phyloP scores from a whole-genome alignment of 495 filamentous ascomycete genomes.

The Amniculicola lignicola region DNA sequence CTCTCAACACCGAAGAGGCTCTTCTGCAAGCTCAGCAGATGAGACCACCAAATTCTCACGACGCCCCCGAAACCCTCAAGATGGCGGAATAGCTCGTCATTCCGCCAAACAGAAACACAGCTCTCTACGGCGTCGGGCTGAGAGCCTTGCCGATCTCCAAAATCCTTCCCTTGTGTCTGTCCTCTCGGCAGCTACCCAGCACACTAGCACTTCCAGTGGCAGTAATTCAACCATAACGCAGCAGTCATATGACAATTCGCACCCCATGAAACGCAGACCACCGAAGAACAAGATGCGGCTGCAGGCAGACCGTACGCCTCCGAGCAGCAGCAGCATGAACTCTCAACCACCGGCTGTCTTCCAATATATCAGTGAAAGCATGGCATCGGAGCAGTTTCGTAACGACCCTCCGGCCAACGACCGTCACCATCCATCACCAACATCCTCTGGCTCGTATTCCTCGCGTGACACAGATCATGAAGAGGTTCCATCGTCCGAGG shows the following conservation, averaged over 20 bases:
- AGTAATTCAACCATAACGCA: conserved; percentile 44
- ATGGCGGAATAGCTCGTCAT: conserved; percentile 15
- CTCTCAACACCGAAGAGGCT: conserved; percentile 9
- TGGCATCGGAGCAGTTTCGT: conserved; percentile 15
- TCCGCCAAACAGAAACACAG: conserved; percentile 30
- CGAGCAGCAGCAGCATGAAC: conserved; percentile 11
- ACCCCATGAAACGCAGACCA: conserved; percentile 12
- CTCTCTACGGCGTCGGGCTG: conserved; percentile 31
- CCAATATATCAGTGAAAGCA: conserved; percentile 34
- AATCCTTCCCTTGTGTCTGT: conserved; percentile 42
- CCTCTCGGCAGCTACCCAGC: conserved; percentile 36
- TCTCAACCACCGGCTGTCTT: conserved; percentile 30
- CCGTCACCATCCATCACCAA: conserved; percentile 8
- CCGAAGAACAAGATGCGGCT: conserved; percentile 14
- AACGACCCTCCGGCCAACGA: background rate
- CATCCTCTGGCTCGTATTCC: conserved; percentile 6
- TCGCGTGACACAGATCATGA: conserved; percentile 8
- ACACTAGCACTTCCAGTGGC: conserved; percentile 39
- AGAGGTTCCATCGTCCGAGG: conserved; percentile 16
- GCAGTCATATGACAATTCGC: conserved; percentile 35
- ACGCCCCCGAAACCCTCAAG: conserved; percentile 11
- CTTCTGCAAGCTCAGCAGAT: conserved; percentile 10
- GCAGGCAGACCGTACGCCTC: conserved; percentile 11
- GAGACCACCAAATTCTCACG: background rate
- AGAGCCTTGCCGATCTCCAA: conserved; percentile 31